Evolutionary conservation across 345 rosid species (phyloP), one percentile per base, ranked within the genome.

Genomic region (Boechera stricta): DNA sequence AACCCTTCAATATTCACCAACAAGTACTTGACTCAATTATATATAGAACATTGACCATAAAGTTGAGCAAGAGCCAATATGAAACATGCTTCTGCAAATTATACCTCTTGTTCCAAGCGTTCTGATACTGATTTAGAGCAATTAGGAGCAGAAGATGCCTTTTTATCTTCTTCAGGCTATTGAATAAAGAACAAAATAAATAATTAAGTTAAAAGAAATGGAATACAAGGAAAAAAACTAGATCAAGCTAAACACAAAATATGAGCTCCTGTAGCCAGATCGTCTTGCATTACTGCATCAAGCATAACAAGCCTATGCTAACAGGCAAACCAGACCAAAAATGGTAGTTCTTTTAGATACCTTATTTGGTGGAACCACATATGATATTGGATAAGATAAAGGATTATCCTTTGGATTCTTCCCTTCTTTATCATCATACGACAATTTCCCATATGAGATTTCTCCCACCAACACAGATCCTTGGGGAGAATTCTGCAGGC

Each of bases 331-430:
- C 18, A 52, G 49, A 60, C 31, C 8, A 66, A 28, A 59, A 70
- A 42, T 28, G 69, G 55, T 44, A 55, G 44, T 36, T 16, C 28
- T 51, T 28, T 56, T 31, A 52, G 49, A 77, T 48, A 94, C 99
- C 99, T 95, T 95, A 79, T 74, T 85, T 62, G 99, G 96, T 62
- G 99, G 99, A 80, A 95, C 88, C 61, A 90, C 54, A 78, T 84
- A 92, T 77, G 88, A 83, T 59, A 94, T 84, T 56, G 66, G 86
- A 80, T 90, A 88, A 36, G 86, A 80, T 18, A 83, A 90, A 58
- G 93, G 98, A 72, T 83, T 89, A 84, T 87, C 93, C 66, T 77
- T 68, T 39, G 89, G 93, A 68, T 57, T 85, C 81, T 77, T 88
- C 45, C 84, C 85, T 67, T 74, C 85, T 73, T 80, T 82, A 64